Evolutionary conservation across 1,139 yeast genomes (phyloP).

Genomic region (Candida sanyaensis): DNA sequence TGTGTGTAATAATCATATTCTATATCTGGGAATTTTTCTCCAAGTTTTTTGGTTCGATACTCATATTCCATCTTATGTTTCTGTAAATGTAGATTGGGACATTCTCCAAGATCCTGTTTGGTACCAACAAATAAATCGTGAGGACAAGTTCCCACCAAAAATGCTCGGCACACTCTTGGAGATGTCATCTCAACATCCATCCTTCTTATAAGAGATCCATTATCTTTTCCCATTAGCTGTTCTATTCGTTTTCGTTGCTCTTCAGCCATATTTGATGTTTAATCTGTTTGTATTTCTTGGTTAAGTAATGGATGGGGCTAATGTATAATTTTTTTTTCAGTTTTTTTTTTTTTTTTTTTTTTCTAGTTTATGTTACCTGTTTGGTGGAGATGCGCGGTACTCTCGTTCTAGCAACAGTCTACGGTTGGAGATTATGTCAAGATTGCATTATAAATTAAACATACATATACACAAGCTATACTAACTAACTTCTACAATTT

Average conservation of each 20-base stretch:
- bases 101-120: slow-evolving; percentile 79
- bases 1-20: slow-evolving; percentile 67
- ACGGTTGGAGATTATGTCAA: no score
- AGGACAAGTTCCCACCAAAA: slow-evolving; percentile 85
- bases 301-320: no score
- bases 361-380: no score
- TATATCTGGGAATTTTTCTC: slow-evolving; percentile 64
- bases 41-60: slow-evolving; percentile 51
- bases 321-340: neutral
- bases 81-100: slow-evolving; percentile 77
- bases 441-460: no score
- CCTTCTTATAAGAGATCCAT: slow-evolving; percentile 36
- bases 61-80: slow-evolving; percentile 76
- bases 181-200: slow-evolving; percentile 58
- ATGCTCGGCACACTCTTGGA: slow-evolving; percentile 75
- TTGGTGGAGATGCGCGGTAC: no score
- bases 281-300: no score
- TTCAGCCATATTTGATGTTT: slow-evolving; percentile 45
- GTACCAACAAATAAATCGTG: slow-evolving; percentile 83
- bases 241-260: slow-evolving; percentile 79
- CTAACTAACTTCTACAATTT: neutral
- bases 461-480: neutral
- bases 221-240: slow-evolving; percentile 78
- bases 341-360: slow-evolving; percentile 8
- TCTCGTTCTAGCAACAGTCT: no score